Evolutionary conservation across 2,329 filamentous ascomycete genomes (phyloP).

Genomic region (Ophiostoma piceae): DNA sequence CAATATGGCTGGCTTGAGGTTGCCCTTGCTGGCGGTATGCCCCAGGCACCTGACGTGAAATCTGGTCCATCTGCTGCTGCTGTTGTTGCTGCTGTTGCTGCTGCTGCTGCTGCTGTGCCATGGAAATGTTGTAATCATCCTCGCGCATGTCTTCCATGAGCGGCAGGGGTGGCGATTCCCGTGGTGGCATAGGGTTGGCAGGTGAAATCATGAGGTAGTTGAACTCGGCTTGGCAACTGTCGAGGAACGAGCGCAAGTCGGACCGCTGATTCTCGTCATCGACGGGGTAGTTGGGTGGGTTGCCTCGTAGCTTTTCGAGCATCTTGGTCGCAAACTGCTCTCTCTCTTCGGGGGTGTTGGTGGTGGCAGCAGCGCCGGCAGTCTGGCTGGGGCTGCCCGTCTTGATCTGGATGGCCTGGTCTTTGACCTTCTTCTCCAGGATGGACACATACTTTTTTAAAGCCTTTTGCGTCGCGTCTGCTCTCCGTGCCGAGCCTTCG

Average conservation of each 20-base stretch:
- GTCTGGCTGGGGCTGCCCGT: constrained; percentile 30
- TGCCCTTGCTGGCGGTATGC: constrained; percentile 10
- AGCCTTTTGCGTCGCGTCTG: constrained; percentile 82
- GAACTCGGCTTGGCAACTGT: constrained; percentile 61
- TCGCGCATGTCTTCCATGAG: constrained; percentile 56
- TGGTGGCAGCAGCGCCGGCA: constrained; percentile 36
- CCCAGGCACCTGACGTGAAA: constrained; percentile 4
- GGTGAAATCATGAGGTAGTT: constrained; percentile 64
- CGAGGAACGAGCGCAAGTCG: constrained; percentile 56
- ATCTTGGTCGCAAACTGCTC: constrained; percentile 46
- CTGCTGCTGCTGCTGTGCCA: constrained; percentile 37
- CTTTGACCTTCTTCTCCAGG: constrained; percentile 80
- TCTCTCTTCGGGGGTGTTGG: constrained; percentile 40
- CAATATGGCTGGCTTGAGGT: constrained; percentile 10
- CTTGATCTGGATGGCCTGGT: constrained; percentile 69
- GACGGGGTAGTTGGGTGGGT: constrained; percentile 40
- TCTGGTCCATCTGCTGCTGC: constrained; percentile 14
- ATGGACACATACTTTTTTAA: constrained; percentile 86
- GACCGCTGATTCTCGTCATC: constrained; percentile 49
- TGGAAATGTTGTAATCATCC: constrained; percentile 46
- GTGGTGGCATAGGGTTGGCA: constrained; percentile 60
- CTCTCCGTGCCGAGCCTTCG: constrained; percentile 81
- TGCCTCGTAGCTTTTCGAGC: constrained; percentile 36
- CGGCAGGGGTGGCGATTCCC: constrained; percentile 52
- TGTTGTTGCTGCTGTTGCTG: constrained; percentile 41